phyloP scores from a whole-genome alignment of 2,329 filamentous ascomycete genomes.

The Fusarium mexicanum region DNA sequence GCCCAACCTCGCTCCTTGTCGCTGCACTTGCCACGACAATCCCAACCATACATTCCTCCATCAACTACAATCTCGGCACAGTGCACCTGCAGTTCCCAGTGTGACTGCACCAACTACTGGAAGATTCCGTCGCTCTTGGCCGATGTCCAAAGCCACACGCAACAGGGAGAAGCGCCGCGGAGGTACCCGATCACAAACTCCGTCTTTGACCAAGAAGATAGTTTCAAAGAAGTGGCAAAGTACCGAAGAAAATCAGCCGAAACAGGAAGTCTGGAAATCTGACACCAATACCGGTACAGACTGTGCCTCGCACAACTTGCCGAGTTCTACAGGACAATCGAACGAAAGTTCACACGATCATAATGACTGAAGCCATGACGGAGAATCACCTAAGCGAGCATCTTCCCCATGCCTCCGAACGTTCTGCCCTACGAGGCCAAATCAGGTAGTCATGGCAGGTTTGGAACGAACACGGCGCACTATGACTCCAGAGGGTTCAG shows the following conservation, averaged over 20 bases:
- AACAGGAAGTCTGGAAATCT: conserved; percentile 8
- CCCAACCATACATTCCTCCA: conserved; percentile 12
- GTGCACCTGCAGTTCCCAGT: neutral
- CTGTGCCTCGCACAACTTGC: conserved; percentile 17
- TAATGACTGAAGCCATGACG: conserved; percentile 14
- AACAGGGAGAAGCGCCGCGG: conserved; percentile 7
- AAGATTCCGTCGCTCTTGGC: conserved; percentile 35
- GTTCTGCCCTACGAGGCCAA: neutral
- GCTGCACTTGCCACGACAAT: conserved; percentile 36
- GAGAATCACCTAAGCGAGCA: neutral
- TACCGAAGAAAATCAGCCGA: neutral
- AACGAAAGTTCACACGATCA: conserved; percentile 19
- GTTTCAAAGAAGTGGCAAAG: neutral
- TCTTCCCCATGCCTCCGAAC: neutral
- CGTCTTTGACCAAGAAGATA: neutral
- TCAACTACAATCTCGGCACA: conserved; percentile 18
- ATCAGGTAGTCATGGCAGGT: neutral
- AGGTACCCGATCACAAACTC: neutral
- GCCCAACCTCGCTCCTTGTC: conserved; percentile 22
- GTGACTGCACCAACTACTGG: conserved; percentile 32
- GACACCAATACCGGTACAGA: conserved; percentile 10
- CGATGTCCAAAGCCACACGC: neutral
- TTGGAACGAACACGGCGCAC: neutral
- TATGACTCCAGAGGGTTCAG: neutral
- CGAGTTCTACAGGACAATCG: conserved; percentile 19